Base-by-base conservation (phyloP, 257 asterid genomes). In the Fraxinus americana region DNA sequence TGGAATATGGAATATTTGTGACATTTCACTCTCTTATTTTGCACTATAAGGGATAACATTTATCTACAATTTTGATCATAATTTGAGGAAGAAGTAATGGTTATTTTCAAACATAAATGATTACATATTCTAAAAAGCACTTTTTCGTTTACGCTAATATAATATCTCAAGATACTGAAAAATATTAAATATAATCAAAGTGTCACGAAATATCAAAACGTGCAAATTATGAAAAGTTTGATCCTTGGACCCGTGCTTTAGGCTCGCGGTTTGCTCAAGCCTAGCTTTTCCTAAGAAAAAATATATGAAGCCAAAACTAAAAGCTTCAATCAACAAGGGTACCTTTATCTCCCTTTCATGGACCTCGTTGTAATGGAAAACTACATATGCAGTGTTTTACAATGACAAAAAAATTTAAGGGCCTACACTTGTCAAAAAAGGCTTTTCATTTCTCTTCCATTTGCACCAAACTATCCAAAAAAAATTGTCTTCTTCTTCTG, bases 1-100 rank as follows among this genome's bases (percentile, higher is more conserved):
- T 69, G 67, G 71, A 54, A 71, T 5, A 48, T 66, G 67, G 81
- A 81, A 81, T 23, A 70, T 70, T 23, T 75, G 21, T 39, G 23
- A 73, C 2, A 32, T 41, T 45, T 14, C 74, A 17, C 35, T 77
- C 73, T 12, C 75, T 14, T 35, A 1, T 65, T 38, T 7, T 69
- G 16, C 74, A 80, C 78, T 77, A 73, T 73, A 48, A 39, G 59
- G 35, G 29, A 13, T 34, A 50, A 50, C 43, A 7, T 4, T 50
- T 50, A 32, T 52, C 1, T 54, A 17, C 25, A 54, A 54, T 54
- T 19, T 1, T 52, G 2, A 54, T 54, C 3, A n/a, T 54, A 54
- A 19, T 54, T 54, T 54, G n/a, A 19, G 63, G 10, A 54, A 17
- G 63, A 54, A 17, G 63, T 19, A 19, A 54, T 41, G 48, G n/a